Base-by-base conservation (phyloP, 345 rosid species). In the Aurinia saxatilis region DNA sequence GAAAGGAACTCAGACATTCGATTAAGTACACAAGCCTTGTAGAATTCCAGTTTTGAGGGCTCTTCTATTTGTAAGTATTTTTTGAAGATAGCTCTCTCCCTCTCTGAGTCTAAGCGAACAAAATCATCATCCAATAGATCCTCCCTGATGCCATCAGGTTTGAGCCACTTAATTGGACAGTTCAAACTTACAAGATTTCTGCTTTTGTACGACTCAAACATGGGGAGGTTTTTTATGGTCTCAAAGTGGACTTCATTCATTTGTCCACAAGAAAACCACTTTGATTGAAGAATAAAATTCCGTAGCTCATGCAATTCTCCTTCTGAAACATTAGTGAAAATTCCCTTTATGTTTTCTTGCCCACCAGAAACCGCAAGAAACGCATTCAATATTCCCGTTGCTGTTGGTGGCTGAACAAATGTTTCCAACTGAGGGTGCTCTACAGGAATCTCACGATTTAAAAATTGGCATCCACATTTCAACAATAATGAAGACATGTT, bases 371-470 rank as follows among this genome's bases (percentile, higher is more conserved):
- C 70, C 34, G 95, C 88, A 47, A 86, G 67, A 79, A 88, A 73
- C 60, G 88, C 91, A 75, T 83, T 83, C 66, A 88, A 72, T 74
- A 91, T 79, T 51, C 98, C 98, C 7, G 57, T 55, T 36, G 95
- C 98, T 29, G 98, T 82, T 61, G 98, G 85, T 65, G 92, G 77
- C 71, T 88, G 96, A 72, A 91, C 98, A 84, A 73, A 91, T 21
- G 70, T 79, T 49, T 82, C 87, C 70, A 91, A 76, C 63, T 81
- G 88, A 60, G 92, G 90, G 68, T 91, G 98, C 65, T 88, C 90
- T 54, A 88, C 76, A 16, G 75, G 81, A 46, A 86, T 18, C 72
- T 80, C 88, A 23, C 57, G 70, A 59, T 81, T 86, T 77, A 91
- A 80, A 80, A 91, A 91, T 31, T 58, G 67, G 67, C 98, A 91